Percentiles rank a stretch among this genome's conserved stretches.
Evolutionary conservation across 768 basidiomycete species (phyloP).

Genomic region (Mycena latifolia): DNA sequence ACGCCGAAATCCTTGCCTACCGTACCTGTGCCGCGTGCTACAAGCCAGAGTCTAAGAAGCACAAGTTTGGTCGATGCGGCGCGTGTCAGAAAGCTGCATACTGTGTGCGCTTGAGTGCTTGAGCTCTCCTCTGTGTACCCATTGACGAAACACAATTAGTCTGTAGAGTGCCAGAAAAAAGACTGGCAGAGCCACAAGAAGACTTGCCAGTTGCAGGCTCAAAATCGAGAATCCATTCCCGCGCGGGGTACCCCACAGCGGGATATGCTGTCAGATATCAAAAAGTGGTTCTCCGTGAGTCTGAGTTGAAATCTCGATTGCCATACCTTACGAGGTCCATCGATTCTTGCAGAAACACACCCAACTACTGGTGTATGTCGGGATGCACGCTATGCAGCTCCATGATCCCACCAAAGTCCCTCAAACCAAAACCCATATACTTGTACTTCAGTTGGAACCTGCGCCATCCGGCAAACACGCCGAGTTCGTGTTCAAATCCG

Average conservation of each 20-base stretch:
- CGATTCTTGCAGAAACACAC: conserved; percentile 35
- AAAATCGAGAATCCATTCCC: conserved; percentile 29
- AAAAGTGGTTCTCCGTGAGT: conserved; percentile 32
- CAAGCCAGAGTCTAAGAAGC: conserved; percentile 23
- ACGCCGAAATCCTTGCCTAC: conserved; percentile 16
- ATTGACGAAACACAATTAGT: conserved; percentile 5
- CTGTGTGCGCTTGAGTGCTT: conserved; percentile 2
- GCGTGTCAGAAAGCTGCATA: conserved; percentile 18
- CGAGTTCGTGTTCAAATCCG: conserved; percentile 14
- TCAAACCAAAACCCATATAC: conserved; percentile 21
- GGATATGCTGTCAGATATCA: conserved; percentile 15
- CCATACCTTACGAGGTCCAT: too few species aligned
- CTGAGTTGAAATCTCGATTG: neutral
- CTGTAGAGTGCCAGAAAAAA: conserved; percentile 30
- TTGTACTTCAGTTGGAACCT: conserved; percentile 12
- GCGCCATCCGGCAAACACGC: neutral
- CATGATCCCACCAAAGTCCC: conserved; percentile 5
- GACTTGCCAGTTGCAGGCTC: conserved; percentile 12
- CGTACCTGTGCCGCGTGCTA: conserved; percentile 21
- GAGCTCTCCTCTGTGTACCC: too few species aligned
- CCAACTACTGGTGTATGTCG: conserved; percentile 23
- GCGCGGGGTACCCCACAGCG: conserved; percentile 13
- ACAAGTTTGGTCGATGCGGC: conserved; percentile 20
- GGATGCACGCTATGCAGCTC: conserved; percentile 24
- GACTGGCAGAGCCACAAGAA: conserved; percentile 28